Conservation (phyloP, 2,329 filamentous ascomycete genomes). For the Neophaeococcomyces aloes region DNA sequence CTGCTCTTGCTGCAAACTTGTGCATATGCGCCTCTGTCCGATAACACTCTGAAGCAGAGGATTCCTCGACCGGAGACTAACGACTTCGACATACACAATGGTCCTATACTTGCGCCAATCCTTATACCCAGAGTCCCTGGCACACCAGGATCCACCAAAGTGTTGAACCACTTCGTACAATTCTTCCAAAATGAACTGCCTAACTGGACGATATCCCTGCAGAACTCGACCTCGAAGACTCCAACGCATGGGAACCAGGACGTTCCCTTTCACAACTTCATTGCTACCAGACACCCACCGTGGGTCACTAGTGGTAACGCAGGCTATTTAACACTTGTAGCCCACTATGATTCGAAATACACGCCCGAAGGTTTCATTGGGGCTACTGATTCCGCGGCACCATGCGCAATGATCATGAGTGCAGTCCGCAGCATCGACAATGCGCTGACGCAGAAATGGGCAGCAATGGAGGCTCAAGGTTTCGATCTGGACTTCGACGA, state of each 20-base stretch:
- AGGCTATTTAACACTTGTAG: conserved; percentile 71
- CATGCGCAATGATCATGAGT: conserved; percentile 89
- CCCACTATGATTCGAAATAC: conserved; percentile 85
- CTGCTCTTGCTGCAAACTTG: conserved; percentile 5
- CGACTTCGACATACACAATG: conserved; percentile 69
- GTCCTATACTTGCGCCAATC: conserved; percentile 72
- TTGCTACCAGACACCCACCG: conserved; percentile 79
- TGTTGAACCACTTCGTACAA: conserved; percentile 69
- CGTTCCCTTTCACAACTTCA: conserved; percentile 77
- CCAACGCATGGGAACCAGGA: conserved; percentile 60
- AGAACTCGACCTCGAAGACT: conserved; percentile 82
- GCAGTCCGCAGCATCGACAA: conserved; percentile 68
- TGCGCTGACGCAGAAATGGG: conserved; percentile 74
- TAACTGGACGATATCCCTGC: conserved; percentile 67
- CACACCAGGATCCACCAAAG: conserved; percentile 60
- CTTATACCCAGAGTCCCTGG: conserved; percentile 81
- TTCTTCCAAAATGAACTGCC: conserved; percentile 71
- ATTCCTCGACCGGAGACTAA: conserved; percentile 58
- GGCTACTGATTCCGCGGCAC: conserved; percentile 84
- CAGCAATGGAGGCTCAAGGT: conserved; percentile 53
- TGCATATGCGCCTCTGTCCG: conserved; percentile 56
- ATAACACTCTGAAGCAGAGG: conserved; percentile 54
- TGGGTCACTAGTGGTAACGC: conserved; percentile 66
- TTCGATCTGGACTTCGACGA: conserved; percentile 38
- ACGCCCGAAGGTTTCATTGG: conserved; percentile 79